Base-by-base conservation (phyloP, 495 filamentous ascomycete genomes). In the Achaetomiella virescens region DNA sequence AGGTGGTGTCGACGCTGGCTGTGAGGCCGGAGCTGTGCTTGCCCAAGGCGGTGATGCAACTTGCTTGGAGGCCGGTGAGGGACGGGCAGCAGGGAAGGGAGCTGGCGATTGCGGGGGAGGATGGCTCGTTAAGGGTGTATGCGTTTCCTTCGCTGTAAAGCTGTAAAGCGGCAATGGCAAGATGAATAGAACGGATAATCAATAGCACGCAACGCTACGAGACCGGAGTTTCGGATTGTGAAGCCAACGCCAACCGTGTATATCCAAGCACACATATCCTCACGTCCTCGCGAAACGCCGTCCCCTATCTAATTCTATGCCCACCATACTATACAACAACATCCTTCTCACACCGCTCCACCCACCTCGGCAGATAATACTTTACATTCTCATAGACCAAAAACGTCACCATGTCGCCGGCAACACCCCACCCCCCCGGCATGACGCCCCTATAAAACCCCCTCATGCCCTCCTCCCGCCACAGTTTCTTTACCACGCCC, bases 331-430 rank as follows among this genome's bases (percentile, higher is more conserved):
- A 31, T 31, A 24, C 36, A 10, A 42, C 52, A 2, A 29, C 27
- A 20, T 18, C 52, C 33, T 45, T 17, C 0, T n/a, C 46, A n/a
- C n/a, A n/a, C 0, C 52, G 31, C n/a, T 29, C 12, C 52, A 20
- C 58, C 73, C 68, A 75, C 42, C 59, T 58, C 14, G 84, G 83
- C 22, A 89, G 64, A 68, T 85, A 85, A 55, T 75, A 76, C 73
- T 84, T 91, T 52, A 83, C 85, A 72, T 97, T 97, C 75, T 98
- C 93, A 72, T 97, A 97, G 44, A 97, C 91, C 62, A 98, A 69
- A 67, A 98, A 97, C n/a, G 92, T 97, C 40, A 96, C 88, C 93
- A 96, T 14, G 92, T 97, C 49, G 90, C 90, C 14, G 93, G 93
- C 66, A 98, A 68, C 43, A 97, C 93, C 53, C 92, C 52, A 95